Base-by-base conservation (phyloP, 1,139 yeast genomes). In the Candida sanyaensis region DNA sequence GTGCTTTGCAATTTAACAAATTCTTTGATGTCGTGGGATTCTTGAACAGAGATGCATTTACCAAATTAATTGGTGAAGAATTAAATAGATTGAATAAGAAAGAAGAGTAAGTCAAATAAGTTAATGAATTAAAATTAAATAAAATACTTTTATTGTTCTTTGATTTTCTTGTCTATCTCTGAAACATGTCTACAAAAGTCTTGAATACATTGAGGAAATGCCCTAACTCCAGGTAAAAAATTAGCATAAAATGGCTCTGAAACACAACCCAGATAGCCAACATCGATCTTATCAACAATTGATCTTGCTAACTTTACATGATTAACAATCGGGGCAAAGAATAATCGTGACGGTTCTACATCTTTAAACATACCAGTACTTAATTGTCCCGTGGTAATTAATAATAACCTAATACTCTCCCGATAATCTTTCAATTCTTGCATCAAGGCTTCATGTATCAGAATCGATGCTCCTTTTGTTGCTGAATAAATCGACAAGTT, bases 311-410 rank as follows among this genome's bases (percentile, higher is more conserved):
- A 62, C 12, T 57, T 54, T 0, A 49, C 41, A 32, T 73, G 75
- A 41, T 74, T 65, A 0, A 86, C 73, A 2, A 85, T 56, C 0
- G 96, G 95, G 0, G 93, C 92, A 48, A 86, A 64, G 54, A 84
- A 84, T 46, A 68, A 66, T 44, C 73, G 71, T n/a, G 84, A 78
- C 1, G 87, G 84, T 1, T 64, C 62, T 6, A 86, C 82, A 54
- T 86, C 88, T 6, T 62, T 60, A 58, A 87, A 87, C 88, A 87
- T 80, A 2, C 61, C 61, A 0, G 89, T 79, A 48, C 80, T 74
- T 41, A 87, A 61, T 59, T 87, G 95, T 0, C 95, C 95, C 0
- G 92, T 86, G 1, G 79, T 59, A 1, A 84, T 83, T 11, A 85
- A 63, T 13, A 84, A 66, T 11, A 79, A 63, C 13, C 81, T 59